Base-by-base conservation (phyloP, 139 green algal genomes). In the Coccomyxa sp. region DNA sequence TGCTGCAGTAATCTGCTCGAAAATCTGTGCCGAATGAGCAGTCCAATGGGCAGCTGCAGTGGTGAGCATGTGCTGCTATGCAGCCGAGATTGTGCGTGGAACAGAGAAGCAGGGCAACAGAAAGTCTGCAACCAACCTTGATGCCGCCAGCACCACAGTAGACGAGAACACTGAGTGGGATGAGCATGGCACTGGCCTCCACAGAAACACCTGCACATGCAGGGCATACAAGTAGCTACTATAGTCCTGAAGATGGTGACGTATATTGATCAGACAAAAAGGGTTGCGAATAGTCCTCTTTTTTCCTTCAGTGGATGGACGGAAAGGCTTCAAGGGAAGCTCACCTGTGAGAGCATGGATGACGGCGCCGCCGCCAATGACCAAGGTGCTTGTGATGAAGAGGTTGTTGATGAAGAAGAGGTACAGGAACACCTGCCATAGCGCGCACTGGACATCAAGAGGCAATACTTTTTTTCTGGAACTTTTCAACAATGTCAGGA, bases 321-420 rank as follows among this genome's bases (percentile, higher is more conserved):
- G 94, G 51, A 98, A 90, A 93, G 91, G 21, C 95, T n/a, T 59
- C 17, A 75, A 45, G 10, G 1, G 57, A 9, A 16, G 85, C n/a
- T 11, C 28, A 84, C 93, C 93, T 0, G 93, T 97, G 25, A 98
- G 90, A 1, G 93, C 94, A 38, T 95, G 91, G 57, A 97, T 94
- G 13, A 96, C 93, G 7, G 95, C 90, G 58, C 95, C 91, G 25
- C 95, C 95, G 71, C 95, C 95, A 77, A 98, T 86, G 58, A 98
- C 89, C 60, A 97, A 89, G 31, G 76, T 38, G n/a, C 67, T 76
- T 10, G 82, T 93, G 13, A 97, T 93, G 86, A 97, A 95, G 84
- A 96, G 88, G 87, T 96, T 96, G 82, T 93, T 97, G 17, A 84
- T 58, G 58, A 84, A 30, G 13, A 94, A 78, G 85, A 97, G 90